Base-by-base conservation (phyloP, 2,329 filamentous ascomycete genomes). In the Phyllosticta citribraziliensis region DNA sequence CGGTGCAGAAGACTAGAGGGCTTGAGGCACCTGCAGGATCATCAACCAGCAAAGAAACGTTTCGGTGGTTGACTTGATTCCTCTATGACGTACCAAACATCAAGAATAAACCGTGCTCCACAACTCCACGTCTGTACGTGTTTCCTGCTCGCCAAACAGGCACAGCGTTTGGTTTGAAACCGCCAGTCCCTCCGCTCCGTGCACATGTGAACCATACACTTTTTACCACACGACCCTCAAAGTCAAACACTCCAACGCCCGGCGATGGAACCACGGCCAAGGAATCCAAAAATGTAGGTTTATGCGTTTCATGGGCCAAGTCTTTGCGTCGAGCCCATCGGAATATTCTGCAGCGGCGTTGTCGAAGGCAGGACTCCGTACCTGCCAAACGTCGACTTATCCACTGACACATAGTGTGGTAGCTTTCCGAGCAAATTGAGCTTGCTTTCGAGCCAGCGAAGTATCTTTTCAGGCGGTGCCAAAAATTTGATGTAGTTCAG, bases 351-450 rank as follows among this genome's bases (percentile, higher is more conserved):
- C 52, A 55, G 6, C 25, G 62, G 55, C 35, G 66, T 71, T 24
- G 61, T 52, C 17, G 58, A 61, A 3, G 92, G 93, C 61, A 97
- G 78, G 14, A 97, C 88, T 1, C 93, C 93, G 68, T 96, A 97
- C 58, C 93, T 83, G 8, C 93, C 93, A 69, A 93, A 96, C 5
- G 90, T 96, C 80, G 96, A 97, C 75, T 96, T 92, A 70, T 97
- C 93, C 17, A 97, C 87, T 61, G 89, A 95, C 55, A 97, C 88
- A 69, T 96, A 97, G 75, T 96, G 90, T 53, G 93, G 93, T 25
- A 97, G 76, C 63, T 91, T 82, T 20, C 86, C 89, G 22, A 96
- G 80, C 10, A 97, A 80, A 70, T 96, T 94, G 63, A 97, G 77
- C 72, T 93, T 95, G 19, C 84, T 84, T 76, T 99, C 94, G 60